A percentile compares a stretch with the other conserved stretches of the same genome.
Conservation (phyloP, 2,329 filamentous ascomycete species). For the Lecanosticta acicola region DNA sequence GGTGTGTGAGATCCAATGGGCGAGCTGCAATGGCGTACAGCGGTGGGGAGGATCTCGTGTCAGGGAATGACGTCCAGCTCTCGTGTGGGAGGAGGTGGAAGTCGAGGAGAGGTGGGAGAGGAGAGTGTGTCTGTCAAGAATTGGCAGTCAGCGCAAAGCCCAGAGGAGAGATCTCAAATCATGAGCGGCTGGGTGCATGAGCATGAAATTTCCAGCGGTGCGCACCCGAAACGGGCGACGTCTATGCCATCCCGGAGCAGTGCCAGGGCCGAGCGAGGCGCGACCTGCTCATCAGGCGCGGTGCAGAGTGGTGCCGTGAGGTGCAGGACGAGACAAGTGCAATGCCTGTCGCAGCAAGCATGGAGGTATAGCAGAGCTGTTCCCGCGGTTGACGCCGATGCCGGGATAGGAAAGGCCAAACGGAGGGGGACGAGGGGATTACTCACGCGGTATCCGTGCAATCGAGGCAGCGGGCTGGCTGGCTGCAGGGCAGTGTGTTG, state of each 20-base stretch:
- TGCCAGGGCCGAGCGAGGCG: neutral
- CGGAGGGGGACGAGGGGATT: neutral
- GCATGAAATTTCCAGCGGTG: conserved; percentile 11
- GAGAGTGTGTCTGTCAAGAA: conserved; percentile 8
- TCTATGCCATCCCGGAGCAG: neutral
- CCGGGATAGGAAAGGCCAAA: conserved; percentile 2
- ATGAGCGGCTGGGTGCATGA: conserved; percentile 20
- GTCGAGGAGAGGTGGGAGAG: conserved; percentile 9
- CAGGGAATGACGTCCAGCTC: conserved; percentile 15
- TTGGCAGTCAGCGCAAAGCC: conserved; percentile 12
- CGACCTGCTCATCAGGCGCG: too few relatives aligned
- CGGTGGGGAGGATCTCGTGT: conserved; percentile 17
- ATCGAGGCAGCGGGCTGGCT: conserved; percentile 1
- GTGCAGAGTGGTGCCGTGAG: too few relatives aligned
- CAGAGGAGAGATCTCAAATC: conserved; percentile 17
- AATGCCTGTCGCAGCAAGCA: too few relatives aligned
- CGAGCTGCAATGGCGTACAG: conserved; percentile 8
- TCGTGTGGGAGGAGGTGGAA: conserved; percentile 10
- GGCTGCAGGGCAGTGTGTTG: conserved; percentile 10
- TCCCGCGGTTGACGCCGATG: conserved; percentile 4
- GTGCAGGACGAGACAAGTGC: too few relatives aligned
- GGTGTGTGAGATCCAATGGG: conserved; percentile 14
- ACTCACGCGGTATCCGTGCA: neutral
- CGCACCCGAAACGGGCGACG: neutral
- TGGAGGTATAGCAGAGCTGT: too few relatives aligned